These are phyloP conservation scores for Hippophae gyantsensis DNA, from an alignment of 306 rosid genomes.

Conservation along the genomic window DNA sequence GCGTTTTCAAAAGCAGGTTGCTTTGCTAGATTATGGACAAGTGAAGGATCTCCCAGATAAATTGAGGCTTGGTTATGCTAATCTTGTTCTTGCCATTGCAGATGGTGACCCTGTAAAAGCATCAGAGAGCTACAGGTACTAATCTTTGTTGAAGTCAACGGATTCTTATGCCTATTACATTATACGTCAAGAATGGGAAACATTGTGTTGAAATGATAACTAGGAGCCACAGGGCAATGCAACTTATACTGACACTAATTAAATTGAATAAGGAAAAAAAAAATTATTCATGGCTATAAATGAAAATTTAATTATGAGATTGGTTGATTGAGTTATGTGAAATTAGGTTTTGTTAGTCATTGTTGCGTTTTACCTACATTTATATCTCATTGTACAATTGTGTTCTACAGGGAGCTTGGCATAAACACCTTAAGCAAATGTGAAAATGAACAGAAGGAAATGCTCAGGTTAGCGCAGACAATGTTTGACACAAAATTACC, in stretches of 20 bases:
- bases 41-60: constrained; percentile 93
- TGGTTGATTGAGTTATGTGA: constrained; percentile 1
- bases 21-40: constrained; percentile 92
- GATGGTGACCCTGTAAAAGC: constrained; percentile 61
- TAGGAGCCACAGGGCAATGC: constrained; percentile 5
- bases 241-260: neutral
- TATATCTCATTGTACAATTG: constrained; percentile 12
- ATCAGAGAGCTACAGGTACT: constrained; percentile 74
- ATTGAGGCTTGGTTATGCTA: constrained; percentile 91
- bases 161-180: constrained; percentile 1
- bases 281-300: neutral
- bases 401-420: constrained; percentile 70
- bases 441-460: constrained; percentile 61
- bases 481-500: constrained; percentile 97
- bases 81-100: constrained; percentile 79
- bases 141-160: constrained; percentile 6
- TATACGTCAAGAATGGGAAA: constrained; percentile 8
- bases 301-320: too few relatives aligned
- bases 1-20: constrained; percentile 51
- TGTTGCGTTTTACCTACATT: constrained; percentile 2
- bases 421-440: constrained; percentile 62
- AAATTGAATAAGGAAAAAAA: neutral
- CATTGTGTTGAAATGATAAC: constrained; percentile 1
- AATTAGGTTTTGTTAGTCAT: constrained; percentile 1
- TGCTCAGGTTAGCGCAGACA: constrained; percentile 63